Base-by-base conservation (phyloP, 1,284 basidiomycete species). In the Papiliotrema fonsecae region DNA sequence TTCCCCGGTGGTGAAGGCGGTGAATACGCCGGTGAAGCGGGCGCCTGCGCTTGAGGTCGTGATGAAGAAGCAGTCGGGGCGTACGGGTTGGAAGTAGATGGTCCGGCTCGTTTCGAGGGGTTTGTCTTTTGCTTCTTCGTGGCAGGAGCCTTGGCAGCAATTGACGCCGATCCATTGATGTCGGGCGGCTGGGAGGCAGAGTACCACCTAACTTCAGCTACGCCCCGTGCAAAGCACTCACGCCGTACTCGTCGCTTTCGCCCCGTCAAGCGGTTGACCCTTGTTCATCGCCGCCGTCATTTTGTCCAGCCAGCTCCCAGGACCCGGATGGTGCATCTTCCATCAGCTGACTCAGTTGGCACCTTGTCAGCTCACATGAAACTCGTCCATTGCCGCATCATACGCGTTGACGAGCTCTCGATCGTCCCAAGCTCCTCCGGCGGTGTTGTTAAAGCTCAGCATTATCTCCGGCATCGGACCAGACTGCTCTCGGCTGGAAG, bases 251-350 rank as follows among this genome's bases (percentile, higher is more conserved):
- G 58, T 57, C n/a, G 56, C 51, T 3, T 57, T 52, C 0, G 63
- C 67, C 2, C 67, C 69, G 0, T 63, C 59, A 6, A 74, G 44
- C 1, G 67, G 64, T 34, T 63, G 51, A 0, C 70, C 72, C 31
- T 58, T 49, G 0, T 64, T 65, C 41, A 66, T 45, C 2, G 70
- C 70, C 2, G 72, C 72, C 0, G 69, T 72, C 5, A 65, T 65
- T 50, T 74, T 73, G 50, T 74, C 72, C 13, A 74, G 59, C 72
- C 72, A 74, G 16, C 58, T 56, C n/a, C 72, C 72, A 0, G 70
- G 69, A 24, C 72, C 72, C 0, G 72, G 72, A 42, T 74, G 68
- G 55, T 72, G 70, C 22, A 62, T 39, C 69, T 72, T 53, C n/a
- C 24, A 25, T 42, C 16, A 48, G 32, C 43, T 30, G 27, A 31